Base-by-base conservation (phyloP, 2,329 filamentous ascomycete species). In the Emmonsiellopsis sp. region DNA sequence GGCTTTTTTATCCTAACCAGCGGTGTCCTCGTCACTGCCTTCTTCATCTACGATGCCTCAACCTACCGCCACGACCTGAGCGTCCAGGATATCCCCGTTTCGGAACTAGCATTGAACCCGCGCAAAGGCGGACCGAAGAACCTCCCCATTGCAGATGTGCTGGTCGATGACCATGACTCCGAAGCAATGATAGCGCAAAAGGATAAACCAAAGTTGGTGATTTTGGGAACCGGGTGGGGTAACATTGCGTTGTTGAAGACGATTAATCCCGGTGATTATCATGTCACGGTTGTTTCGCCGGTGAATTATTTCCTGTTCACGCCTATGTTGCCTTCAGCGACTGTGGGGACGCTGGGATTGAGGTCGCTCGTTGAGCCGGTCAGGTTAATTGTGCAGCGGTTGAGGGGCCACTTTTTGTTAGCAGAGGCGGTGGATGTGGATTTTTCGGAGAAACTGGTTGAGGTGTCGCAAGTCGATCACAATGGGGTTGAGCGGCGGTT, bases 291-390 rank as follows among this genome's bases (percentile, higher is more conserved):
- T 40, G 86, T 98, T 43, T 95, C 90, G 10, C 92, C 93, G 0
- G 87, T 87, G 37, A 97, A 97, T 65, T 95, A 97, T 73, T 98
- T 98, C 73, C 75, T 98, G 34, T 98, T 98, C 70, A 98, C 93
- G 1, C 93, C 93, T 0, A 97, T 98, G 91, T 78, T 98, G 43
- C 93, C 93, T 1, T 95, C 90, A 35, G 94, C 93, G 7, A 98
- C 94, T 0, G 93, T 98, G 5, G 94, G 94, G 10, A 98, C 93
- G 0, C 76, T 98, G 34, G 92, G 95, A 66, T 76, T 97, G 63
- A 80, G 92, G 59, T 95, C 90, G 49, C 76, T 98, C 55, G 89
- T 96, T 41, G 93, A 98, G 70, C 93, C 93, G 0, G 88, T 98
- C 57, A 83, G 93, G 57, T 82, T 88, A 47, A 93, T 98, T 61